These are phyloP conservation scores for sweet orange (Citrus sinensis) DNA, from an alignment of 345 rosid species.

Conservation along the genomic window DNA sequence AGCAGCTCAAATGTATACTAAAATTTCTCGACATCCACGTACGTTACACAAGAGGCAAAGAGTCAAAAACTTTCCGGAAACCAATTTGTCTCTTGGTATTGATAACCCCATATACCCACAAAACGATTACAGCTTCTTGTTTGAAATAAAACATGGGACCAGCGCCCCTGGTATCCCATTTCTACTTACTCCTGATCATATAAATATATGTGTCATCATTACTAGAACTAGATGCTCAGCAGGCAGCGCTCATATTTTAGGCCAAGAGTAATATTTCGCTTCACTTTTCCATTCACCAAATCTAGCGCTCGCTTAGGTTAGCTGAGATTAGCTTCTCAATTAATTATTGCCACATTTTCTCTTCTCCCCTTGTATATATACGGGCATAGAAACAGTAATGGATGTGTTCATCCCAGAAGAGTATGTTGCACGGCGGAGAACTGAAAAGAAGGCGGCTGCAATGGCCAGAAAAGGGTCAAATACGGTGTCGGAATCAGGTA, in stretches of 20 bases:
- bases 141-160: slow-evolving; percentile 24
- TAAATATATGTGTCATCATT: too few species aligned
- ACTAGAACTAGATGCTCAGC: too few species aligned
- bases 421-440: slow-evolving; percentile 49
- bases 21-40: too few species aligned
- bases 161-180: slow-evolving; percentile 21
- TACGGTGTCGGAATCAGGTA: slow-evolving; percentile 11
- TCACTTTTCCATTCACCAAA: background rate
- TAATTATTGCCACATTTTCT: too few species aligned
- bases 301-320: background rate
- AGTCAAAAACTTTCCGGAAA: background rate
- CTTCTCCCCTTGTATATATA: too few species aligned
- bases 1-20: too few species aligned
- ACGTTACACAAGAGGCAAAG: too few species aligned
- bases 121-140: slow-evolving; percentile 5
- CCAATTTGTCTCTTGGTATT: background rate
- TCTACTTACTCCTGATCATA: background rate
- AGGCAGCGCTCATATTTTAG: too few species aligned
- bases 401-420: slow-evolving; percentile 73
- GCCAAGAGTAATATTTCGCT: too few species aligned
- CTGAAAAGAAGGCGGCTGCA: slow-evolving; percentile 45
- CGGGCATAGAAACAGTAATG: slow-evolving; percentile 14
- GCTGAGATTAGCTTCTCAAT: too few species aligned
- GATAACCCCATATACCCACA: background rate
- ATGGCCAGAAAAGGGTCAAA: slow-evolving; percentile 16